Evolutionary conservation across 2,329 filamentous ascomycete species (phyloP).

Genomic region (Pseudogymnoascus sp.): DNA sequence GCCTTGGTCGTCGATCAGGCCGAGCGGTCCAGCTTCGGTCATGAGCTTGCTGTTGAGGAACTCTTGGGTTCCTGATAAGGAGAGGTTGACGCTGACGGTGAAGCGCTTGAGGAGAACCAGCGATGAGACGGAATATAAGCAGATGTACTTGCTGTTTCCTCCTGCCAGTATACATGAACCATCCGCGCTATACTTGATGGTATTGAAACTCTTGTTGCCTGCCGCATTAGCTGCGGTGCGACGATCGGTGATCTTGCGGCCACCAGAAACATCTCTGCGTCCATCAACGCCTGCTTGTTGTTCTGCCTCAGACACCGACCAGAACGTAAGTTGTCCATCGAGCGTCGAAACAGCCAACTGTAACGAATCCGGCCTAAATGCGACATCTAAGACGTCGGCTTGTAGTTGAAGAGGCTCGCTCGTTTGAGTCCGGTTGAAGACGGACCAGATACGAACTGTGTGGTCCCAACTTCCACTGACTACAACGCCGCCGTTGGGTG

Average conservation of each 20-base stretch:
- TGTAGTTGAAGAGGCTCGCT: constrained; percentile 90
- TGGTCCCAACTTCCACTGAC: constrained; percentile 95
- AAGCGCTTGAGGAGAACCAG: constrained; percentile 91
- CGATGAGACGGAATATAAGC: constrained; percentile 88
- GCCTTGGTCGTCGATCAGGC: constrained; percentile 78
- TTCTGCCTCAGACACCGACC: constrained; percentile 80
- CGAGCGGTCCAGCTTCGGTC: constrained; percentile 81
- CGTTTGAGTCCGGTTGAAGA: constrained; percentile 89
- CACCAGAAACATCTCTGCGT: constrained; percentile 85
- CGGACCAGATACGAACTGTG: constrained; percentile 91
- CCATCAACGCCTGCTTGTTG: constrained; percentile 84
- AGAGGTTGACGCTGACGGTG: constrained; percentile 93
- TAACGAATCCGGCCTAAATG: constrained; percentile 80
- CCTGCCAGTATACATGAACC: constrained; percentile 83
- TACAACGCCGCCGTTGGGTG: constrained; percentile 74
- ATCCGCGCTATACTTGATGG: constrained; percentile 85
- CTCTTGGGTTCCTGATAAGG: constrained; percentile 90
- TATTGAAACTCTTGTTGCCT: constrained; percentile 83
- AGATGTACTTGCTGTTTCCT: constrained; percentile 98
- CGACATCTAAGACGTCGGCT: constrained; percentile 80
- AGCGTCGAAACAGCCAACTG: constrained; percentile 88
- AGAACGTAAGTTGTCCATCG: constrained; percentile 91
- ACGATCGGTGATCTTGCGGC: constrained; percentile 79
- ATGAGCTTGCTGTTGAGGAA: constrained; percentile 89
- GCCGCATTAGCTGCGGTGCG: constrained; percentile 84